Conservation (phyloP, 768 basidiomycete species). For the Thelephora ganbajun region DNA sequence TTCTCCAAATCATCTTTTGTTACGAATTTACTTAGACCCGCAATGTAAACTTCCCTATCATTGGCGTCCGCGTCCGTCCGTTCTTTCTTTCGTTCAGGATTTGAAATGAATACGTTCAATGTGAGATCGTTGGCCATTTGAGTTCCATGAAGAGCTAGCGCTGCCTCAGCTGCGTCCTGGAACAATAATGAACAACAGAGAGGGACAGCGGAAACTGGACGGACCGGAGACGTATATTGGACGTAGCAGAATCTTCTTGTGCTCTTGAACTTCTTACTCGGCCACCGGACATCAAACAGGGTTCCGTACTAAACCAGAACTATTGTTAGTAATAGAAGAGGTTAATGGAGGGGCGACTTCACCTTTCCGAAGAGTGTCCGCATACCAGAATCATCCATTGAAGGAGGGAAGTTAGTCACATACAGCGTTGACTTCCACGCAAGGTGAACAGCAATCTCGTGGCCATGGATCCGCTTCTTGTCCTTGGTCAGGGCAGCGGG, state of each 20-base stretch:
- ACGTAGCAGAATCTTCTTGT: conserved; percentile 90
- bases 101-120: conserved; percentile 75
- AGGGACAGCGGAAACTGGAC: conserved; percentile 15
- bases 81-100: conserved; percentile 80
- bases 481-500: conserved; percentile 88
- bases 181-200: background rate
- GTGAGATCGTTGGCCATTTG: conserved; percentile 57
- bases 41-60: conserved; percentile 77
- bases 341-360: conserved; percentile 7
- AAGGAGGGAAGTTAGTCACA: conserved; percentile 90
- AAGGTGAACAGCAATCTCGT: conserved; percentile 75
- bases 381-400: conserved; percentile 62
- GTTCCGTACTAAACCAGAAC: conserved; percentile 56
- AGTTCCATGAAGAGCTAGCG: conserved; percentile 66
- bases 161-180: conserved; percentile 54
- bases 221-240: conserved; percentile 75
- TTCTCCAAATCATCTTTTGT: conserved; percentile 66
- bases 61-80: conserved; percentile 82
- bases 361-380: conserved; percentile 72
- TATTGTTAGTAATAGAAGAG: conserved; percentile 4
- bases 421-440: conserved; percentile 93
- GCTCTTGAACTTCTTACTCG: conserved; percentile 90
- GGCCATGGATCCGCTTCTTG: conserved; percentile 69
- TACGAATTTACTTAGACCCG: conserved; percentile 68
- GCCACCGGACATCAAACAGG: conserved; percentile 94